Conservation (phyloP, 1,139 yeast species). For the Spathaspora sp. region DNA sequence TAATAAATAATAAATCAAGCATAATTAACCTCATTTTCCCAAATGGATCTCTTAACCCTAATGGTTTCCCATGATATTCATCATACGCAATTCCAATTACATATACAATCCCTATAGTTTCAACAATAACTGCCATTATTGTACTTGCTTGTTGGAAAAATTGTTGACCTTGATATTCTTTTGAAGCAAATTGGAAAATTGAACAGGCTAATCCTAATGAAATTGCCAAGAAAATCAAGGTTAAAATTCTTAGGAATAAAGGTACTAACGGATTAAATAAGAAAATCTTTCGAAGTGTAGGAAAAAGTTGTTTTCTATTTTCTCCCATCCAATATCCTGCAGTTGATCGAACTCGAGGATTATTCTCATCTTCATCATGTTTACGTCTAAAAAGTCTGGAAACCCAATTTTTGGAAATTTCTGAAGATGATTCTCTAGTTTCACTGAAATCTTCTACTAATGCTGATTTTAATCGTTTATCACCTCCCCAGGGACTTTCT, state of each 20-base stretch:
- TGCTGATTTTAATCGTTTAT: slow-evolving; percentile 55
- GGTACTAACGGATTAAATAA: slow-evolving; percentile 82
- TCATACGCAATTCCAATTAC: slow-evolving; percentile 82
- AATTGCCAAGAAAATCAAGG: slow-evolving; percentile 57
- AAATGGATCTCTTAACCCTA: slow-evolving; percentile 81
- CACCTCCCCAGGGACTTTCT: slow-evolving; percentile 68
- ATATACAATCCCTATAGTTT: slow-evolving; percentile 74
- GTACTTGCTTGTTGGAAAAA: slow-evolving; percentile 84
- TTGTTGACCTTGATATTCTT: slow-evolving; percentile 35
- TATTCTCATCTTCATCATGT: slow-evolving; percentile 16
- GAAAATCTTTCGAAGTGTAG: slow-evolving; percentile 57
- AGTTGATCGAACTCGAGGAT: slow-evolving; percentile 43
- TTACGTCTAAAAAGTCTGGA: slow-evolving; percentile 7
- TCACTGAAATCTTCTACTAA: slow-evolving; percentile 28
- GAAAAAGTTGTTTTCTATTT: slow-evolving; percentile 64
- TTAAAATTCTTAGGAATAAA: slow-evolving; percentile 67
- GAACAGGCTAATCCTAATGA: slow-evolving; percentile 72
- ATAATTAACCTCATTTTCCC: slow-evolving; percentile 76
- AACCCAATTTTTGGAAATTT: slow-evolving; percentile 3
- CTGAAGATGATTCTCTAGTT: slow-evolving; percentile 21
- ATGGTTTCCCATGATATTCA: slow-evolving; percentile 87
- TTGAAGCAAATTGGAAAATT: slow-evolving; percentile 51
- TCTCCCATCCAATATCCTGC: slow-evolving; percentile 73
- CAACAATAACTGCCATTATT: slow-evolving; percentile 87
- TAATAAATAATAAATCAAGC: slow-evolving; percentile 81